A percentile compares a stretch with the other conserved stretches of the same genome.
Evolutionary conservation across 83 land plant genomes (phyloP).

Genomic region (Diphasiastrum complanatum): DNA sequence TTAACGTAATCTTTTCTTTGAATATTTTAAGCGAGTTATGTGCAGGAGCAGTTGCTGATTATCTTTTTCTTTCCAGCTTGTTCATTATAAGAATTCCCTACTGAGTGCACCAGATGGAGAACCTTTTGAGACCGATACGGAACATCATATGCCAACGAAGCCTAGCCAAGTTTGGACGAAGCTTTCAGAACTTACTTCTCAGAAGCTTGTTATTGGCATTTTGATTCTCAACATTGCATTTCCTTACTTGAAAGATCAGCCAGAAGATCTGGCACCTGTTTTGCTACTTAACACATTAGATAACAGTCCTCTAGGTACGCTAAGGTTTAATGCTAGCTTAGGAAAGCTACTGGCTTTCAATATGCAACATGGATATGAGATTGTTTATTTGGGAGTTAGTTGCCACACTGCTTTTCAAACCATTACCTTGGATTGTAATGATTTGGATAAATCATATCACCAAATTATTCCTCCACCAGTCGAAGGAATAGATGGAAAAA

Average conservation of each 20-base stretch:
- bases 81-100: too few species aligned
- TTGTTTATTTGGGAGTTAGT: slow-evolving; percentile 31
- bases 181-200: slow-evolving; percentile 34
- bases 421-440: neutral
- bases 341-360: slow-evolving; percentile 18
- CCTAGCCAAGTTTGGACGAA: slow-evolving; percentile 40
- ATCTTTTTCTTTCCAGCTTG: too few species aligned
- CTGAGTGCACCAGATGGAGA: too few species aligned
- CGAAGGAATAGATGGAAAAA: slow-evolving; percentile 8
- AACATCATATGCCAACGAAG: slow-evolving; percentile 21
- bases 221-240: slow-evolving; percentile 15
- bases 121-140: slow-evolving; percentile 1
- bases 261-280: slow-evolving; percentile 26
- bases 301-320: slow-evolving; percentile 17
- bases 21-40: too few species aligned
- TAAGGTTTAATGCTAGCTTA: slow-evolving; percentile 23
- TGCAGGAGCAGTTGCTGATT: too few species aligned
- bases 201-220: slow-evolving; percentile 29
- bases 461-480: slow-evolving; percentile 22
- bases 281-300: slow-evolving; percentile 25
- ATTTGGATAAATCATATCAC: slow-evolving; percentile 10
- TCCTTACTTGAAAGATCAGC: slow-evolving; percentile 13
- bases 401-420: neutral
- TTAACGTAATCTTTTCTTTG: too few species aligned
- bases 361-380: slow-evolving; percentile 22